Evolutionary conservation across 345 rosid species (phyloP), one percentile per base, ranked within the genome.

Genomic region (Lumnitzera littorea): DNA sequence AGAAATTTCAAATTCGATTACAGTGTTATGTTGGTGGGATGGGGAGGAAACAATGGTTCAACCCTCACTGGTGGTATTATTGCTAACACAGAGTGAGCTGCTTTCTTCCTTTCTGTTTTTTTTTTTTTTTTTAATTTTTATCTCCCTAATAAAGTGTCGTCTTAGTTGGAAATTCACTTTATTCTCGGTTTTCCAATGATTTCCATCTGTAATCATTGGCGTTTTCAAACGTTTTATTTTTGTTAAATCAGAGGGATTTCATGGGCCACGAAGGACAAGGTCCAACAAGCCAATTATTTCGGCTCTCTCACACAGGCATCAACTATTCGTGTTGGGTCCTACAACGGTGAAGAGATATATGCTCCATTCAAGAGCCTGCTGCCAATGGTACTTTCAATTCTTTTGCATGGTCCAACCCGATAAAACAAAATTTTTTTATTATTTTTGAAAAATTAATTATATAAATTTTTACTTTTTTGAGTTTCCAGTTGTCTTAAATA

Each of bases 241-340:
- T 29, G 7, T 15, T 68, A 46, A 53, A 65, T 15, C 77, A 91
- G 98, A 70, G 98, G 96, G 77, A 88, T 94, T 70, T 90, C 97
- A 17, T 94, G 97, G 99, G 96, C 96, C 16, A 94, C 99, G 5
- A 94, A 94, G 78, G 99, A 94, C 81, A 94, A 84, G 58, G 95
- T 90, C 58, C 99, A 94, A 57, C 97, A 84, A 67, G 92, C 99
- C 48, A 94, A 94, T 72, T 94, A 90, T 71, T 94, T 90, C 66
- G 99, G 99, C 25, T 94, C 99, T 2, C 78, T 94, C 3, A 94
- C 99, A 14, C 99, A 94, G 70, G 97, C 97, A 56, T 94, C 97
- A 24, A 60, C 89, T 24, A 83, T 94, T 51, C 70, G 99, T 48
- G 91, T 94, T 71, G 99, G 99, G 69, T 94, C 99, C 20, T 94